These are phyloP conservation scores for Akanthomyces lecanii DNA, from an alignment of 2,329 filamentous ascomycete species.

Conservation along the genomic window DNA sequence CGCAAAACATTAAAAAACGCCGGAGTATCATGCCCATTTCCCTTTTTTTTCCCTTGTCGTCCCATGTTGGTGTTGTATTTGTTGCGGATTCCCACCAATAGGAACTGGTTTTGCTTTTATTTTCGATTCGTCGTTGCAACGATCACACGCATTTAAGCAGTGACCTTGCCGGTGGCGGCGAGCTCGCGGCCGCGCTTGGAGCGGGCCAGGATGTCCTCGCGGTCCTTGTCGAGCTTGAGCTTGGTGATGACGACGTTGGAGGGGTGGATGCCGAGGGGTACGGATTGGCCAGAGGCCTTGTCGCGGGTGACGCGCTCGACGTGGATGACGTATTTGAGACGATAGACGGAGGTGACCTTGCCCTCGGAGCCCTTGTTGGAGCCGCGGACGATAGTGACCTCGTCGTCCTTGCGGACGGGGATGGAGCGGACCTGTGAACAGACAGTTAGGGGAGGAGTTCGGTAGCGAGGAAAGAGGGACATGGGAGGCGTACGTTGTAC, in stretches of 20 bases:
- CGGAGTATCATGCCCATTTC: slow-evolving; percentile 37
- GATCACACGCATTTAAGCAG: slow-evolving; percentile 40
- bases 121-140: slow-evolving; percentile 20
- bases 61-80: slow-evolving; percentile 17
- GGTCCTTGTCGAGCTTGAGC: slow-evolving; percentile 97
- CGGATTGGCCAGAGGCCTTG: slow-evolving; percentile 95
- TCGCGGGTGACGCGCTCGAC: slow-evolving; percentile 94
- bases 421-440: slow-evolving; percentile 75
- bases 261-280: slow-evolving; percentile 89
- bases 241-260: slow-evolving; percentile 98
- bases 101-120: slow-evolving; percentile 20
- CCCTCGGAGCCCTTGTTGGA: slow-evolving; percentile 97
- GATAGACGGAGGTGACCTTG: slow-evolving; percentile 97
- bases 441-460: neutral
- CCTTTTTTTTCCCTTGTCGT: slow-evolving; percentile 20
- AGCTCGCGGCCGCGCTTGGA: slow-evolving; percentile 77
- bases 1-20: slow-evolving; percentile 29
- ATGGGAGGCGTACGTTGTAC: slow-evolving; percentile 74
- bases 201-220: slow-evolving; percentile 81
- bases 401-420: slow-evolving; percentile 96
- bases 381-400: slow-evolving; percentile 88
- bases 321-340: slow-evolving; percentile 96
- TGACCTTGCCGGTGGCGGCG: slow-evolving; percentile 66
- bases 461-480: neutral
- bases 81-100: slow-evolving; percentile 20